phyloP scores from a whole-genome alignment of 768 basidiomycete genomes.

The Cystofilobasidium capitatum region DNA sequence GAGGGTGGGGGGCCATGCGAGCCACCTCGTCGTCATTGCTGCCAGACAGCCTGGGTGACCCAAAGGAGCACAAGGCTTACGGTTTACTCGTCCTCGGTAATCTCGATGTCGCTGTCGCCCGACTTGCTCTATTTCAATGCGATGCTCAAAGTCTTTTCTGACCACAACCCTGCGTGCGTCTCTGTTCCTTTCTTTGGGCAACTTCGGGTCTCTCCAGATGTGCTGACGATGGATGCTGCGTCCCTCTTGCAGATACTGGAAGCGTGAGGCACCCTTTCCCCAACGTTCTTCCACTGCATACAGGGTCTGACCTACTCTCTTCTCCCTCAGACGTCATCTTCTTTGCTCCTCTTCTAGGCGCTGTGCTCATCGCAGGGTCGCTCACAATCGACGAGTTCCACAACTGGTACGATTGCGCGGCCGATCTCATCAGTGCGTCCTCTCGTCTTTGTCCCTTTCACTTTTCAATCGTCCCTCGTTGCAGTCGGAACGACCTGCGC shows the following conservation, averaged over 20 bases:
- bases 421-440: slow-evolving; percentile 43
- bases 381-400: slow-evolving; percentile 49
- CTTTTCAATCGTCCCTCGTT: slow-evolving; percentile 33
- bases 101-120: too few species aligned
- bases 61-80: too few species aligned
- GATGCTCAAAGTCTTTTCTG: slow-evolving; percentile 52
- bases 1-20: too few species aligned
- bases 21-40: too few species aligned
- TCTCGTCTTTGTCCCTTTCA: slow-evolving; percentile 36
- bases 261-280: slow-evolving; percentile 29
- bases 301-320: background rate
- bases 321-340: slow-evolving; percentile 44
- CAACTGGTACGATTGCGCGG: slow-evolving; percentile 49
- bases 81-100: too few species aligned
- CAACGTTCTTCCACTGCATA: background rate
- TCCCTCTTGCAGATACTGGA: too few species aligned
- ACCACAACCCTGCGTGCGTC: slow-evolving; percentile 53
- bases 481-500: background rate
- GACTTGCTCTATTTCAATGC: slow-evolving; percentile 47
- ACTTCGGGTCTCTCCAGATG: too few species aligned
- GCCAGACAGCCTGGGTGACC: too few species aligned
- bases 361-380: slow-evolving; percentile 50
- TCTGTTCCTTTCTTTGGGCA: too few species aligned
- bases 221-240: too few species aligned
- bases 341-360: slow-evolving; percentile 52